Evolutionary conservation across 768 basidiomycete genomes (phyloP).

Genomic region (Sporobolomyces phaffii): DNA sequence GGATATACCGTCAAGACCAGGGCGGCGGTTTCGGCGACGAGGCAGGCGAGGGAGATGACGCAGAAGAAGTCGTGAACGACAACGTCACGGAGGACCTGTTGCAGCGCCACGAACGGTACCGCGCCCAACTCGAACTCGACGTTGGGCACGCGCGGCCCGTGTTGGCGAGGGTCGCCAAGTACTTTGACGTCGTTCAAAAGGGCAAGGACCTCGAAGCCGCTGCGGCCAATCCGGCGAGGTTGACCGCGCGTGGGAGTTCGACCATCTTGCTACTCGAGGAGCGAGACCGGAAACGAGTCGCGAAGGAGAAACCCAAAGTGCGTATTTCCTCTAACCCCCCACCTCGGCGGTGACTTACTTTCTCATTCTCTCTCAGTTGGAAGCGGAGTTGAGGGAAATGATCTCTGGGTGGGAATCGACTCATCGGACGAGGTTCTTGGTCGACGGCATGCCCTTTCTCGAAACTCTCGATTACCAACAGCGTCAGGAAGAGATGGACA

Average conservation of each 20-base stretch:
- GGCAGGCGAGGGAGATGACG: slow-evolving; percentile 1
- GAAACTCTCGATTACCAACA: slow-evolving; percentile 68
- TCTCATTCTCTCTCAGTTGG: slow-evolving; percentile 56
- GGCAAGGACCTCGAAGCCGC: slow-evolving; percentile 78
- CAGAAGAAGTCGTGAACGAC: slow-evolving; percentile 29
- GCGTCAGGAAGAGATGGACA: slow-evolving; percentile 58
- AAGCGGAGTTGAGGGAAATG: slow-evolving; percentile 70
- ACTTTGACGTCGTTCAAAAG: slow-evolving; percentile 83
- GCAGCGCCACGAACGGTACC: slow-evolving; percentile 86
- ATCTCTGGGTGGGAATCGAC: slow-evolving; percentile 83
- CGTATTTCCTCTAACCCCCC: slow-evolving; percentile 40
- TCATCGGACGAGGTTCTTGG: slow-evolving; percentile 63
- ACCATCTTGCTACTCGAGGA: slow-evolving; percentile 77
- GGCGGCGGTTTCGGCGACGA: too few relatives aligned
- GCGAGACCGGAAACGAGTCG: slow-evolving; percentile 91
- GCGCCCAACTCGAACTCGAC: slow-evolving; percentile 79
- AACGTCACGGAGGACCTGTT: slow-evolving; percentile 38
- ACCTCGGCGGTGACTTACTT: background rate
- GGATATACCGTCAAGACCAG: too few relatives aligned
- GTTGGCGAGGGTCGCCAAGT: slow-evolving; percentile 70
- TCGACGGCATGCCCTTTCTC: slow-evolving; percentile 75
- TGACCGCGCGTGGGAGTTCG: slow-evolving; percentile 50
- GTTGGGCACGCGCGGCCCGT: slow-evolving; percentile 69
- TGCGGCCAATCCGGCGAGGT: slow-evolving; percentile 71
- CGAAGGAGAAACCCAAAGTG: slow-evolving; percentile 86